Conservation (phyloP, 345 rosid species). For the Turritis glabra region DNA sequence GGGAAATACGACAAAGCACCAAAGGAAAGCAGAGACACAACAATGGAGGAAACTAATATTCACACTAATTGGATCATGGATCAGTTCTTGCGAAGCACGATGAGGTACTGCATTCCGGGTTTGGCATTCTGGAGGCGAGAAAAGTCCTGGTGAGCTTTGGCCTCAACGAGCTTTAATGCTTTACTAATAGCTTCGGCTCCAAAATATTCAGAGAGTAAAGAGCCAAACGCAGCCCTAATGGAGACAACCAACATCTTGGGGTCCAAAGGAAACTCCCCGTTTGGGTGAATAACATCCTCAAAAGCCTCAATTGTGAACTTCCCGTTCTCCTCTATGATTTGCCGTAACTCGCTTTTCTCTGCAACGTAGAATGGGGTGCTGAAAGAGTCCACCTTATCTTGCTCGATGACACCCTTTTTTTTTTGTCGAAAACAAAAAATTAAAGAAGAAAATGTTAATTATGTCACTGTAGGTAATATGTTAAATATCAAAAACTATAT, state of each 20-base stretch:
- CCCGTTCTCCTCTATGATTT: neutral
- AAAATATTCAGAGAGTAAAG: neutral
- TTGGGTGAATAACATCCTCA: slow-evolving; percentile 14
- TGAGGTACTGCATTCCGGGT: slow-evolving; percentile 18
- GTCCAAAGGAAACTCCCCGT: slow-evolving; percentile 1
- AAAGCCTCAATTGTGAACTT: slow-evolving; percentile 4
- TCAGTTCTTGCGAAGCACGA: slow-evolving; percentile 10
- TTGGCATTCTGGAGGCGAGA: slow-evolving; percentile 15
- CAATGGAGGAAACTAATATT: no score
- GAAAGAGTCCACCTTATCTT: slow-evolving; percentile 9
- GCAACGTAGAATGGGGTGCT: slow-evolving; percentile 13
- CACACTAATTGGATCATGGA: no score
- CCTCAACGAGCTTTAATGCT: slow-evolving; percentile 17
- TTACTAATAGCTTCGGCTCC: neutral
- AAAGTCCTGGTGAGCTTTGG: neutral
- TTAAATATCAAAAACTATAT: no score
- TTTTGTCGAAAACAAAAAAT: neutral
- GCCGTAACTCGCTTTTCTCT: neutral
- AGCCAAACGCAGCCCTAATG: slow-evolving; percentile 4
- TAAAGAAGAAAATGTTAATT: neutral
- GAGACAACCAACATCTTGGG: slow-evolving; percentile 15
- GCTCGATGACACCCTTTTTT: slow-evolving; percentile 1
- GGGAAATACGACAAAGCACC: no score
- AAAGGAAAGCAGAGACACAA: no score
- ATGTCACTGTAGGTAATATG: no score